Evolutionary conservation across 2,329 filamentous ascomycete genomes (phyloP).

Genomic region (Juglanconis sp.): DNA sequence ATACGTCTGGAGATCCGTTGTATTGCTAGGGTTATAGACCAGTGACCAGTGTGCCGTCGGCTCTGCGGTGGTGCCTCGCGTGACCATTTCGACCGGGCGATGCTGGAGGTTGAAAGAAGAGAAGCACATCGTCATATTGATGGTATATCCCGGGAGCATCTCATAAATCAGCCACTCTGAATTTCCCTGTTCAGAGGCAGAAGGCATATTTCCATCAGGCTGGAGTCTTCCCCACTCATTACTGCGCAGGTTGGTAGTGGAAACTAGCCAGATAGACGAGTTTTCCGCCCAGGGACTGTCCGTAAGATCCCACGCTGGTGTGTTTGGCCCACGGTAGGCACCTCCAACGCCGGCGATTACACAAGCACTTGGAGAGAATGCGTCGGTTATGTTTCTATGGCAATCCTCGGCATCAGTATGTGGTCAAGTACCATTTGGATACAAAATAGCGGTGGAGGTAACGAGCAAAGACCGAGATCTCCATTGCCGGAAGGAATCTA

Average conservation of each 20-base stretch:
- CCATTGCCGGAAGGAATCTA: too few relatives aligned
- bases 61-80: not conserved
- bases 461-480: too few relatives aligned
- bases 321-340: not conserved
- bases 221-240: not conserved
- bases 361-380: not conserved
- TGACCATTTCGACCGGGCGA: not conserved
- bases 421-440: too few relatives aligned
- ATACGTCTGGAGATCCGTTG: not conserved
- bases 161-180: not conserved
- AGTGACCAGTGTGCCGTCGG: not conserved
- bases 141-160: not conserved
- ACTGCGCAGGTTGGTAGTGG: not conserved
- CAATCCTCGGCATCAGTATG: too few relatives aligned
- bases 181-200: not conserved
- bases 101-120: not conserved
- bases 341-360: not conserved
- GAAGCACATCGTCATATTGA: constrained; percentile 1
- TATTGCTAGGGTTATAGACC: not conserved
- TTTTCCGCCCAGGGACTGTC: constrained; percentile 4
- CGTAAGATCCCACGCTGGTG: not conserved
- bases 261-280: not conserved
- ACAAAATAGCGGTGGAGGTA: too few relatives aligned
- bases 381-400: not conserved
- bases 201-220: not conserved